Evolutionary conservation across 2,329 filamentous ascomycete species (phyloP), one percentile per base, ranked within the genome.

Genomic region (Malbranchea zuffiana): DNA sequence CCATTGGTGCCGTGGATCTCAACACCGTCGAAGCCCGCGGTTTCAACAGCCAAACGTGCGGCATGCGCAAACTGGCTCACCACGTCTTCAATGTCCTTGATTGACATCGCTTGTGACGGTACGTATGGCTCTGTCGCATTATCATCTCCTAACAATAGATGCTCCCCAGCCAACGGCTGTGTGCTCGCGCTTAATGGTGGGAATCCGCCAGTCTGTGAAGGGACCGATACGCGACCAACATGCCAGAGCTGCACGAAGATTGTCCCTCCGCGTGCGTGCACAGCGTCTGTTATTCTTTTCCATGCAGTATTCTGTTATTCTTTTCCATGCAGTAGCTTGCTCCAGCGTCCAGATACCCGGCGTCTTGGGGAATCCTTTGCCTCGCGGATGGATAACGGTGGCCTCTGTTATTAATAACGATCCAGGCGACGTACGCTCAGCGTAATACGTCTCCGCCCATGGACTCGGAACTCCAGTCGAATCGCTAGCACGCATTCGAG

Each of bases 161-260:
- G n/a, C n/a, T n/a, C n/a, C n/a, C n/a, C n/a, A n/a, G n/a, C n/a
- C n/a, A n/a, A n/a, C n/a, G n/a, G n/a, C n/a, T n/a, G n/a, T n/a
- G n/a, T n/a, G n/a, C n/a, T n/a, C n/a, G n/a, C n/a, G n/a, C n/a
- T n/a, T n/a, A n/a, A n/a, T n/a, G n/a, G n/a, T n/a, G n/a, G n/a
- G n/a, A n/a, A n/a, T n/a, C n/a, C n/a, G n/a, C n/a, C n/a, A n/a
- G n/a, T n/a, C n/a, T n/a, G n/a, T n/a, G n/a, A n/a, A n/a, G n/a
- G n/a, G n/a, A n/a, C n/a, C n/a, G n/a, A n/a, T n/a, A n/a, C n/a
- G n/a, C n/a, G n/a, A 3, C 79, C 77, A 4, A 74, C 59, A 0
- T 67, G 68, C 66, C 74, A 80, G 0, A 82, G 61, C 50, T 82
- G 79, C 2, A 67, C 53, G 56, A 66, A 80, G 35, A 81, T 75